Evolutionary conservation across 2,329 filamentous ascomycete species (phyloP), one percentile per base, ranked within the genome.

Genomic region (Juglanconis oblonga): DNA sequence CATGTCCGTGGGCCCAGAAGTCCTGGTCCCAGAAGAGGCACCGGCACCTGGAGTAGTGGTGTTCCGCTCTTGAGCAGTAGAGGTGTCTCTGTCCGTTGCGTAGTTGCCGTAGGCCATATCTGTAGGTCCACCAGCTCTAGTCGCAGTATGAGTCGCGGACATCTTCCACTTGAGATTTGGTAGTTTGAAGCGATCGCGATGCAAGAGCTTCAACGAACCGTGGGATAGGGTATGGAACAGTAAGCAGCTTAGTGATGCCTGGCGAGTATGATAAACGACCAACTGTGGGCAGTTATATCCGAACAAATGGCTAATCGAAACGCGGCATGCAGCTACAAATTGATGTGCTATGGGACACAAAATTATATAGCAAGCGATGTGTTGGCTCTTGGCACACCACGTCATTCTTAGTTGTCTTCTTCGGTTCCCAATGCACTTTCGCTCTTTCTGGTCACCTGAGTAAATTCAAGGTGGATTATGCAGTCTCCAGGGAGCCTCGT

Each of bases 401-500:
- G 57, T 58, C 57, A 58, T 49, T 53, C 44, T 42, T 32, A 31
- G 32, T 14, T 17, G 17, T 48, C 8, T 35, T n/a, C 10, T 3
- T 11, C 29, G 31, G 8, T 35, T 9, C 32, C 31, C 50, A 54
- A 58, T 52, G 50, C 35, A 17, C 49, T 24, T 33, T 42, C 48
- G 50, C 35, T 13, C 49, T 24, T 33, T 42, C 48, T 58, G 35
- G 44, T 47, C 44, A 8, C 48, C 13, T 50, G 29, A 29, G 29
- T 33, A 33, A 14, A n/a, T 33, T 9, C 38, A 29, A 49, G 35
- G 11, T 36, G 14, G 4, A 49, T 58, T 29, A 58, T 58, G 57
- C 57, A 49, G 36, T 35, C 52, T 36, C 24, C 57, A 58, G 44
- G 57, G 57, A 58, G 50, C 40, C 45, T 58, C 57, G 57, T 58